Evolutionary conservation across 2,329 filamentous ascomycete genomes (phyloP).

Genomic region (Aspergillus brasiliensis): DNA sequence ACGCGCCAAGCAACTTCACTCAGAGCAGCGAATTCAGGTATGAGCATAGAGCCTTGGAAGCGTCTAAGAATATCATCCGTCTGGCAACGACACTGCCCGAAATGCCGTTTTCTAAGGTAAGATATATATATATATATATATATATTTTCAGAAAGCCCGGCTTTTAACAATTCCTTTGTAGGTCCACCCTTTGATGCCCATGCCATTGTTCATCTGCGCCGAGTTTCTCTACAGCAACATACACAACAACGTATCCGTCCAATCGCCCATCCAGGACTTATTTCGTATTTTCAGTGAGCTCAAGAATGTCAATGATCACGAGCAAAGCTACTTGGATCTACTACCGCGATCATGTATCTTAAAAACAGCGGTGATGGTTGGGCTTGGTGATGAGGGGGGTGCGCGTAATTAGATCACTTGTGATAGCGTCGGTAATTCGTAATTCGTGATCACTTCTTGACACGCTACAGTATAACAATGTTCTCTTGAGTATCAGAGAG

Average conservation of each 20-base stretch:
- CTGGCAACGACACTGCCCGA: conserved; percentile 11
- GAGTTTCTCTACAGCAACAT: conserved; percentile 23
- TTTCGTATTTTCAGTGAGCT: conserved; percentile 19
- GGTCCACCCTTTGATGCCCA: conserved; percentile 26
- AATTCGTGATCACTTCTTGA: too few relatives aligned
- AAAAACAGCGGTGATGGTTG: neutral
- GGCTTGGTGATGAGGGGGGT: too few relatives aligned
- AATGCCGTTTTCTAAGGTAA: conserved; percentile 17
- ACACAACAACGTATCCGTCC: conserved; percentile 7
- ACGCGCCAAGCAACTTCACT: too few relatives aligned
- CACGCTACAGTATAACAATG: too few relatives aligned
- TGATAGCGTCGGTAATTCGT: too few relatives aligned
- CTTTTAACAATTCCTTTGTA: neutral
- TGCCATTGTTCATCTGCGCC: conserved; percentile 24
- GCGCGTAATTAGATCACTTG: too few relatives aligned
- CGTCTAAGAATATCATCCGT: conserved; percentile 14
- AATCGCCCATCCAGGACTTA: conserved; percentile 12
- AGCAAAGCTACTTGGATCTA: conserved; percentile 4
- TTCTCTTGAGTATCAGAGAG: too few relatives aligned
- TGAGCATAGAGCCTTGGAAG: conserved; percentile 17
- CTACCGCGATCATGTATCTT: conserved; percentile 5
- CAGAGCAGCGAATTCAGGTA: neutral
- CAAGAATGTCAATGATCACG: conserved; percentile 20
- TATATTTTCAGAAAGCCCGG: neutral
- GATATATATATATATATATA: neutral